Evolutionary conservation across 768 basidiomycete species (phyloP).

Genomic region (Tylopilus balloui): DNA sequence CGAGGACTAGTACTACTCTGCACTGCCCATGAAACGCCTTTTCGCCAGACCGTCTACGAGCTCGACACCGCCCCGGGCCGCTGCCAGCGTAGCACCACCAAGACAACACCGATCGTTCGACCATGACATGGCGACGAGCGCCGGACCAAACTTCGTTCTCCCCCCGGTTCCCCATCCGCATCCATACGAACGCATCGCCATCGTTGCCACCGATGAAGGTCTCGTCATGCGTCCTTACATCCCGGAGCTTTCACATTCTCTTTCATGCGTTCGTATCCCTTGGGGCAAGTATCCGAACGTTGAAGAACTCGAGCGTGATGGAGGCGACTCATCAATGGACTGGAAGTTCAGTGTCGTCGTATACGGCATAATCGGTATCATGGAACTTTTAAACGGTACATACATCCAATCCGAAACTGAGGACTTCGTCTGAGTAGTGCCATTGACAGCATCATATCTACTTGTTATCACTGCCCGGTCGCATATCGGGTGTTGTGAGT

Average conservation of each 20-base stretch:
- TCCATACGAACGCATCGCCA: constrained; percentile 64
- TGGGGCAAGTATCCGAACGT: constrained; percentile 59
- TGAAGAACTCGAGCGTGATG: constrained; percentile 43
- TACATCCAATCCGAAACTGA: not conserved
- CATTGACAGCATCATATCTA: constrained; percentile 61
- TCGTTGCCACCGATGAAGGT: constrained; percentile 55
- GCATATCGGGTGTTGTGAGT: constrained; percentile 65
- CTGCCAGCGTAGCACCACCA: not conserved
- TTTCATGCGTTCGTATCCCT: constrained; percentile 43
- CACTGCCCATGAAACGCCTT: constrained; percentile 32
- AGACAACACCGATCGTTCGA: not conserved
- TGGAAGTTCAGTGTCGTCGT: constrained; percentile 59
- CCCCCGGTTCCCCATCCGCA: constrained; percentile 73
- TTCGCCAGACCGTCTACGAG: constrained; percentile 22
- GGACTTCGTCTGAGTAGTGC: constrained; percentile 11
- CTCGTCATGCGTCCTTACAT: constrained; percentile 63
- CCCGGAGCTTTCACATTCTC: constrained; percentile 23
- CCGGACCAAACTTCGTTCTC: constrained; percentile 51
- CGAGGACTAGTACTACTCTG: too few relatives aligned
- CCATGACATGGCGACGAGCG: constrained; percentile 8
- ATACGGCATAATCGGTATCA: constrained; percentile 72
- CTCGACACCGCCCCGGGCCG: constrained; percentile 1
- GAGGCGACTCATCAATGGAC: constrained; percentile 35
- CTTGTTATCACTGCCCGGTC: constrained; percentile 63
- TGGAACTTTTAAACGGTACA: constrained; percentile 69